These are phyloP conservation scores for Coelastrella sp. DNA, from an alignment of 139 green algal species.

Conservation along the genomic window DNA sequence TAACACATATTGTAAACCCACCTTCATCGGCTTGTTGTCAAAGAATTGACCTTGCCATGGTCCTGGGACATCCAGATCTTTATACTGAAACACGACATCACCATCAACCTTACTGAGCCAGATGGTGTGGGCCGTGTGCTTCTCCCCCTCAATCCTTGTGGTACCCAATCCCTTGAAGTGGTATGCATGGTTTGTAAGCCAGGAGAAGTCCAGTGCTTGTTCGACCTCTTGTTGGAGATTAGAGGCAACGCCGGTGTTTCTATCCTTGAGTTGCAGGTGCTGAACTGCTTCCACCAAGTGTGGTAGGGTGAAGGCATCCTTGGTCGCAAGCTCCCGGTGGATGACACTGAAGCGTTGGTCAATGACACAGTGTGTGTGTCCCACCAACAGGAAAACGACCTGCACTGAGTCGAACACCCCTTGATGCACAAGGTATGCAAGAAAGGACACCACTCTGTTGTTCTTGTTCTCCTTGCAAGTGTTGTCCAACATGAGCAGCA, in stretches of 20 bases:
- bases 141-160: not conserved
- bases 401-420: slow-evolving; percentile 2
- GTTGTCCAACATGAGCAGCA: slow-evolving; percentile 13
- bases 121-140: slow-evolving; percentile 5
- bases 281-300: not conserved
- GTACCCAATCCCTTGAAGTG: not conserved
- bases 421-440: not conserved
- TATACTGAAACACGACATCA: not conserved
- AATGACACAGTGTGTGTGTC: slow-evolving; percentile 1
- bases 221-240: not conserved
- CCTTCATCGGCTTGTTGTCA: no score
- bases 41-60: not conserved
- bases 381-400: not conserved
- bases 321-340: not conserved
- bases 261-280: not conserved
- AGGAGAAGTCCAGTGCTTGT: slow-evolving; percentile 8
- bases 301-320: not conserved
- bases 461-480: slow-evolving; percentile 13
- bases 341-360: slow-evolving; percentile 13
- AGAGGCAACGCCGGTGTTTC: not conserved
- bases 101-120: not conserved
- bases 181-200: not conserved
- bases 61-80: not conserved
- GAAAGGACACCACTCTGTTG: not conserved
- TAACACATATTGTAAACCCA: no score